Evolutionary conservation across 2,329 filamentous ascomycete genomes (phyloP).

Genomic region (Mollisiaceae sp.): DNA sequence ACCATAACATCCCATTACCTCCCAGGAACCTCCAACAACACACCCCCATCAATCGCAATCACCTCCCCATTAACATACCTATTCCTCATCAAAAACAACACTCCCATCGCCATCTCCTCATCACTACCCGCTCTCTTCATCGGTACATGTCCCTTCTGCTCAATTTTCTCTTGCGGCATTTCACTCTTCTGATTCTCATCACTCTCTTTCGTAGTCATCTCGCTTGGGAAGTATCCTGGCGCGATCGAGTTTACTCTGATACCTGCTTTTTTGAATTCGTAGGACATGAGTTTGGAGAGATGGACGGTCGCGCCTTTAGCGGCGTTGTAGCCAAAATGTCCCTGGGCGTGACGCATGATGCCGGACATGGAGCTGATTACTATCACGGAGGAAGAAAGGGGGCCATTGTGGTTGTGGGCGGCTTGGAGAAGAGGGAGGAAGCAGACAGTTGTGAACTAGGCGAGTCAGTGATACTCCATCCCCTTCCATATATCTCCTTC

Average conservation of each 20-base stretch:
- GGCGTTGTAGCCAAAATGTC: conserved; percentile 45
- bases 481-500: too few species aligned
- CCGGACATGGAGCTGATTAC: conserved; percentile 40
- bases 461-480: conserved; percentile 3
- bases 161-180: conserved; percentile 55
- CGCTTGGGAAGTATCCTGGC: conserved; percentile 60
- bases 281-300: conserved; percentile 59
- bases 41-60: conserved; percentile 56
- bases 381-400: conserved; percentile 36
- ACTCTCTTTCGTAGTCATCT: conserved; percentile 56
- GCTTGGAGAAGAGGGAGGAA: conserved; percentile 65
- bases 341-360: conserved; percentile 38
- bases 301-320: conserved; percentile 57
- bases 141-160: conserved; percentile 56
- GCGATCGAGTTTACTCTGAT: conserved; percentile 62
- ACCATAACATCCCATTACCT: conserved; percentile 16
- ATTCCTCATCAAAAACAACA: conserved; percentile 55
- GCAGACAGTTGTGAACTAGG: conserved; percentile 61
- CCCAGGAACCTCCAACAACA: conserved; percentile 47
- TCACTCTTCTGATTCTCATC: conserved; percentile 57
- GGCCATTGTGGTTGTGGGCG: conserved; percentile 48
- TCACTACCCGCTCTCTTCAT: conserved; percentile 53
- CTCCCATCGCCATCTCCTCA: conserved; percentile 58
- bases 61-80: conserved; percentile 47
- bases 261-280: conserved; percentile 57